Conservation (phyloP, 2,329 filamentous ascomycete species). For the Ascochyta viciae-villosae region DNA sequence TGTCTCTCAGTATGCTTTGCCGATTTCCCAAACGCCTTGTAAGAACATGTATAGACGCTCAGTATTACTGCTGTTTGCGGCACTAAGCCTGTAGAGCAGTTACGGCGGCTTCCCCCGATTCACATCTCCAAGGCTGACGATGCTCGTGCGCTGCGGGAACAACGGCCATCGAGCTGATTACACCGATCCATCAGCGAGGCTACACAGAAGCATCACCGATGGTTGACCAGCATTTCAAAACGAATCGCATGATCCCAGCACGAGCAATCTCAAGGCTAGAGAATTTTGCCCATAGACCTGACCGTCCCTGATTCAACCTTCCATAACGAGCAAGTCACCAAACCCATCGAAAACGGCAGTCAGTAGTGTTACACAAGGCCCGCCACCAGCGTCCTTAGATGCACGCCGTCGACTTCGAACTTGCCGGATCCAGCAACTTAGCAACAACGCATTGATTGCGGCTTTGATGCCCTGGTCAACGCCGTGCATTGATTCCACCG, state of each 20-base stretch:
- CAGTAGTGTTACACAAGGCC: slow-evolving; percentile 19
- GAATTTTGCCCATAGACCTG: neutral
- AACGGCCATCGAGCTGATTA: neutral
- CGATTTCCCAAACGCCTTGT: neutral
- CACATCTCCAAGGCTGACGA: neutral
- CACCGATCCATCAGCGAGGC: slow-evolving; percentile 16
- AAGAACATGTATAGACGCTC: neutral
- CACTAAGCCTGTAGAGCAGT: neutral
- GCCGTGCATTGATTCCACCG: slow-evolving; percentile 10
- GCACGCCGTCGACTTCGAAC: slow-evolving; percentile 12
- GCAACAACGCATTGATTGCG: slow-evolving; percentile 1
- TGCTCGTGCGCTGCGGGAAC: slow-evolving; percentile 13
- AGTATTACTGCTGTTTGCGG: neutral
- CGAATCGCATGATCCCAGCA: neutral
- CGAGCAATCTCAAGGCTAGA: neutral
- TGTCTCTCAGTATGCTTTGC: neutral
- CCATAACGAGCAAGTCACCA: slow-evolving; percentile 7
- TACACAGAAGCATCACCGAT: slow-evolving; percentile 15
- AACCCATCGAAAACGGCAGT: neutral
- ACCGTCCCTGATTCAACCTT: neutral
- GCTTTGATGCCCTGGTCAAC: slow-evolving; percentile 4
- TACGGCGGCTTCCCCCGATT: neutral
- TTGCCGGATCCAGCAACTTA: slow-evolving; percentile 13
- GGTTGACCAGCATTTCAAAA: neutral
- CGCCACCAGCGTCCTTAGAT: slow-evolving; percentile 14